phyloP scores from a whole-genome alignment of 202 grass and related monocot species.

The Brachypodium distachyon region DNA sequence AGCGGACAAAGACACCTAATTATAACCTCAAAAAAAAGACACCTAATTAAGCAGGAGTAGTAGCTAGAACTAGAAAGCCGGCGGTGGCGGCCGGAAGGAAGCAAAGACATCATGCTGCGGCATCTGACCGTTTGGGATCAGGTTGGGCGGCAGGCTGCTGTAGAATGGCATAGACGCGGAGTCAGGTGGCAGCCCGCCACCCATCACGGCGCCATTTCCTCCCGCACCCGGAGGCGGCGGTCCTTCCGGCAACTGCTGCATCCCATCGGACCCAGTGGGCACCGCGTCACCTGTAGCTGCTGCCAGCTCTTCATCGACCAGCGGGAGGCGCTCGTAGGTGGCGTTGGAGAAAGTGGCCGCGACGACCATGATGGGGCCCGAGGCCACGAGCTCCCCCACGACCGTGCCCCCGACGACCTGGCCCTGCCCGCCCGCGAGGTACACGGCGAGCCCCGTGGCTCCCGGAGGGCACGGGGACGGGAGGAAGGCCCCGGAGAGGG shows the following conservation, averaged over 20 bases:
- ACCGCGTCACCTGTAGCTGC: neutral
- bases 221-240: neutral
- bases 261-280: neutral
- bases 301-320: slow-evolving; percentile 37
- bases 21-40: no score
- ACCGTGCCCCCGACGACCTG: slow-evolving; percentile 62
- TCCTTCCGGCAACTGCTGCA: slow-evolving; percentile 14
- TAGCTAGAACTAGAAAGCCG: slow-evolving; percentile 30
- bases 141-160: slow-evolving; percentile 56
- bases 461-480: slow-evolving; percentile 53
- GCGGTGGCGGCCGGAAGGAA: slow-evolving; percentile 35
- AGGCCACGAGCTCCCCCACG: slow-evolving; percentile 51
- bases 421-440: slow-evolving; percentile 60
- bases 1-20: no score
- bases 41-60: no score
- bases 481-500: slow-evolving; percentile 64
- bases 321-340: slow-evolving; percentile 60
- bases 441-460: slow-evolving; percentile 49
- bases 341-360: slow-evolving; percentile 65
- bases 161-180: slow-evolving; percentile 48
- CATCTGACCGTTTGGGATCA: slow-evolving; percentile 54
- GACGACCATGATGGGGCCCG: slow-evolving; percentile 59
- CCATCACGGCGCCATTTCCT: slow-evolving; percentile 14
- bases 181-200: slow-evolving; percentile 13
- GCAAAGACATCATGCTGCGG: slow-evolving; percentile 45